These are phyloP conservation scores for Gynandropsis gynandra DNA, from an alignment of 345 rosid genomes.

Conservation along the genomic window DNA sequence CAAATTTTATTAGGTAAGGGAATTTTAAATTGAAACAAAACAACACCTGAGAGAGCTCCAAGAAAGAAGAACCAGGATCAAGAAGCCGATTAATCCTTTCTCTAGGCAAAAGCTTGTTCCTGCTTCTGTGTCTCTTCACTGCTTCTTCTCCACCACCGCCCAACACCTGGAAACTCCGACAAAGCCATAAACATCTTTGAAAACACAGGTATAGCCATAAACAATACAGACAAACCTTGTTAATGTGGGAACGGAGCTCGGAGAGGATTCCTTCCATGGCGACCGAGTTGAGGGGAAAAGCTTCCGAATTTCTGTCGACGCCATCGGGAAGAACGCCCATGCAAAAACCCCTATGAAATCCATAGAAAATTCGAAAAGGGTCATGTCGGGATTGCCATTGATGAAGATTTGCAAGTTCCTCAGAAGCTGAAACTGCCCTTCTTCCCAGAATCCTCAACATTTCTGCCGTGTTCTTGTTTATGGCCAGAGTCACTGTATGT, in stretches of 20 bases:
- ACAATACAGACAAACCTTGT: conserved; percentile 33
- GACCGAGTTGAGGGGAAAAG: conserved; percentile 43
- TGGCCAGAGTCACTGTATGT: background rate
- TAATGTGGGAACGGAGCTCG: conserved; percentile 60
- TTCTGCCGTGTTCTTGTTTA: conserved; percentile 16
- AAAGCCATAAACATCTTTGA: background rate
- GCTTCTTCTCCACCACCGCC: conserved; percentile 90
- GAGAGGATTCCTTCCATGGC: conserved; percentile 66
- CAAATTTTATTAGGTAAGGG: too few relatives aligned
- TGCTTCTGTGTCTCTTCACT: conserved; percentile 74
- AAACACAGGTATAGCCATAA: background rate
- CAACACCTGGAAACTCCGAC: conserved; percentile 42
- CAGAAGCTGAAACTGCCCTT: conserved; percentile 33
- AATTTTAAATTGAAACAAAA: conserved; percentile 7
- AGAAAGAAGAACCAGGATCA: conserved; percentile 88
- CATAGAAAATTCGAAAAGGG: conserved; percentile 23
- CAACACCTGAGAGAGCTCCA: conserved; percentile 87
- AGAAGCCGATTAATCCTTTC: conserved; percentile 77
- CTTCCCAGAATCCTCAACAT: conserved; percentile 48
- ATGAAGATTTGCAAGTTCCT: conserved; percentile 22
- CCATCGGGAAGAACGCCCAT: conserved; percentile 61
- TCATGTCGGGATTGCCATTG: conserved; percentile 25
- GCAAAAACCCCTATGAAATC: conserved; percentile 35
- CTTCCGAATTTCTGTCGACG: conserved; percentile 54
- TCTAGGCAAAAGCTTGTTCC: conserved; percentile 86